These are phyloP conservation scores for Hibiscus syriacus DNA, from an alignment of 345 rosid species.

Conservation along the genomic window DNA sequence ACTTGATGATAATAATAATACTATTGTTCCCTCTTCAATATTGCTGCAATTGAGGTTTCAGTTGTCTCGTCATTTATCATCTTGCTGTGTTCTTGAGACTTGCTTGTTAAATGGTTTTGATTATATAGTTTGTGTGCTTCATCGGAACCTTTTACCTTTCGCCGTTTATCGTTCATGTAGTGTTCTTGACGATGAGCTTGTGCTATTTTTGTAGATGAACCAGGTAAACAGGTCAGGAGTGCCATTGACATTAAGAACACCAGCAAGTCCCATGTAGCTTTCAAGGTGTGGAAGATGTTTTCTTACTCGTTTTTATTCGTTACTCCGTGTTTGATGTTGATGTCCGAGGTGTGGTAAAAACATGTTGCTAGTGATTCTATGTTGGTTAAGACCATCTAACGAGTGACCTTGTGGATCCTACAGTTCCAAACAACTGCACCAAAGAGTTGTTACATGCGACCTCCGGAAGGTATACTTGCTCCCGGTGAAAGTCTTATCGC, in stretches of 20 bases:
- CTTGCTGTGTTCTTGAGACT: neutral
- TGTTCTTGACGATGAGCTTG: conserved; percentile 7
- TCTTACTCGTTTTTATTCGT: neutral
- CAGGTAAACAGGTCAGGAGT: conserved; percentile 63
- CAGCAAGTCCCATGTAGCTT: conserved; percentile 62
- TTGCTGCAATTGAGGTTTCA: neutral
- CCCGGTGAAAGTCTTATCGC: conserved; percentile 66
- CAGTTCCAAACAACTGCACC: conserved; percentile 84
- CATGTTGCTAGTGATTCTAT: neutral
- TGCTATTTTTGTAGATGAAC: conserved; percentile 42
- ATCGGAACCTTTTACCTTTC: neutral
- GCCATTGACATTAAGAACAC: conserved; percentile 61
- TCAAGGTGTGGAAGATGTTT: conserved; percentile 44
- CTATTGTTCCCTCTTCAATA: too few relatives aligned
- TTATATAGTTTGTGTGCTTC: neutral
- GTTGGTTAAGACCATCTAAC: neutral
- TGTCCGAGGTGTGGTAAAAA: conserved; percentile 6
- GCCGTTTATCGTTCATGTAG: neutral
- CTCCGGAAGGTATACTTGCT: conserved; percentile 64
- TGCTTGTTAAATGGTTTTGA: conserved; percentile 3
- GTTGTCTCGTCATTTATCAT: neutral
- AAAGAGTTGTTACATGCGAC: conserved; percentile 78
- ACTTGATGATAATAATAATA: too few relatives aligned
- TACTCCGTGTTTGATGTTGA: neutral
- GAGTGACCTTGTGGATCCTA: neutral